Base-by-base conservation (phyloP, 2,329 filamentous ascomycete species). In the Phaeosphaeriaceae sp. region DNA sequence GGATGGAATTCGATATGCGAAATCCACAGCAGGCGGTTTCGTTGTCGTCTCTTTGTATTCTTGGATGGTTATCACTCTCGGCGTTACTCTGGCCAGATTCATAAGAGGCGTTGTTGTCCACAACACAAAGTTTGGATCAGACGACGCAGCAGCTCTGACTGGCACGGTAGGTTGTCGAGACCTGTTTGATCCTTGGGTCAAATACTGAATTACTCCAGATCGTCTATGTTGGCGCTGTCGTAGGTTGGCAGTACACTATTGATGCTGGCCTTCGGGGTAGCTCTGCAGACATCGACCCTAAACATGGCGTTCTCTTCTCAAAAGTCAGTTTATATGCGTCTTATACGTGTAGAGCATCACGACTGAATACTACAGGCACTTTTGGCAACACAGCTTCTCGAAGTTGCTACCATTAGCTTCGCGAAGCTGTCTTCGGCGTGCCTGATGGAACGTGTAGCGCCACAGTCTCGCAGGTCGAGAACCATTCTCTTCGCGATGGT, bases 1-100 rank as follows among this genome's bases (percentile, higher is more conserved):
- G 3, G 36, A 40, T 40, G 36, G 36, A n/a, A n/a, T n/a, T 40
- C 57, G 63, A 33, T 57, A 54, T 42, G 56, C 61, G 20, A 31
- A 58, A 44, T 48, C 60, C 17, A 56, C 40, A 11, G 52, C 53
- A 40, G 59, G 54, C 17, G 63, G 61, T 1, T 60, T 62, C 31
- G 48, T 62, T 17, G 58, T 67, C 20, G 67, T 69, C 9, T 66
- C 62, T 41, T 54, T 66, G 4, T 69, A 69, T 24, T 54, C 57
- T 11, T 69, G 65, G 65, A 58, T 57, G 17, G 58, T 54, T 41
- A 53, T 67, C 20, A 61, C 60, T 3, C 31, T 59, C 11, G 56
- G 53, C 24, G 63, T 64, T 15, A 45, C 54, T 13, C 48, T 64
- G 15, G 58, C 60, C 22, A 58, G 67, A 5, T 60, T 65, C 22